Percentiles rank a stretch among this genome's conserved stretches.
These are phyloP conservation scores for Clitopilus hobsonii DNA, from an alignment of 768 basidiomycete genomes.

Conservation along the genomic window DNA sequence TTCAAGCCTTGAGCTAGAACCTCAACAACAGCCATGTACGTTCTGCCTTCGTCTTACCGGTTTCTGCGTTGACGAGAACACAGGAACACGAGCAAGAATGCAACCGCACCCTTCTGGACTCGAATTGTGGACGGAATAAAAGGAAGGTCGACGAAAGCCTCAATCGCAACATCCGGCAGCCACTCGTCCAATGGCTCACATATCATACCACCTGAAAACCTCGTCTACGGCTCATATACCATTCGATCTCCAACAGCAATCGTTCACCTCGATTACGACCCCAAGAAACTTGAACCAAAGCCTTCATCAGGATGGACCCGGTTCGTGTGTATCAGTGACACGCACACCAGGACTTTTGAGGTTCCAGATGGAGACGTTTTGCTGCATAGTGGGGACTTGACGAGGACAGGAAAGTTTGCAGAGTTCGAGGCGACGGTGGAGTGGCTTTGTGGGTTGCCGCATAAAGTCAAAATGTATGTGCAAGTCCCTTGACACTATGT, in stretches of 20 bases:
- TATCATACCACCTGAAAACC: neutral
- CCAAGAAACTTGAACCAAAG: slow-evolving; percentile 18
- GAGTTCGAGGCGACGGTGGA: slow-evolving; percentile 47
- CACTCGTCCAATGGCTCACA: too few relatives aligned
- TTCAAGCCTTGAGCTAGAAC: too few relatives aligned
- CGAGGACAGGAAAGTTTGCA: slow-evolving; percentile 37
- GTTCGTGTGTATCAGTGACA: slow-evolving; percentile 59
- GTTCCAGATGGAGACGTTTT: slow-evolving; percentile 64
- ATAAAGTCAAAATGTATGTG: slow-evolving; percentile 55
- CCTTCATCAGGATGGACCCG: slow-evolving; percentile 40
- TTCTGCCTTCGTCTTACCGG: too few relatives aligned
- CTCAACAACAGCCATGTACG: too few relatives aligned
- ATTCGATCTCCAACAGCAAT: slow-evolving; percentile 21
- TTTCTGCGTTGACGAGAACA: too few relatives aligned
- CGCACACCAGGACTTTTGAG: slow-evolving; percentile 37
- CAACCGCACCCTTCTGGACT: too few relatives aligned
- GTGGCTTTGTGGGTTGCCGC: slow-evolving; percentile 55
- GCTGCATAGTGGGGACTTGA: slow-evolving; percentile 63
- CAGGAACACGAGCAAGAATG: too few relatives aligned
- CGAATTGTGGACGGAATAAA: too few relatives aligned
- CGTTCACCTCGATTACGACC: slow-evolving; percentile 34
- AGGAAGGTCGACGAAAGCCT: too few relatives aligned
- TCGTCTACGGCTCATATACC: slow-evolving; percentile 2
- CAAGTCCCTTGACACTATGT: neutral
- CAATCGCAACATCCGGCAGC: too few relatives aligned